Conservation (phyloP, 2,329 filamentous ascomycete species). For the Penicillium sp. region DNA sequence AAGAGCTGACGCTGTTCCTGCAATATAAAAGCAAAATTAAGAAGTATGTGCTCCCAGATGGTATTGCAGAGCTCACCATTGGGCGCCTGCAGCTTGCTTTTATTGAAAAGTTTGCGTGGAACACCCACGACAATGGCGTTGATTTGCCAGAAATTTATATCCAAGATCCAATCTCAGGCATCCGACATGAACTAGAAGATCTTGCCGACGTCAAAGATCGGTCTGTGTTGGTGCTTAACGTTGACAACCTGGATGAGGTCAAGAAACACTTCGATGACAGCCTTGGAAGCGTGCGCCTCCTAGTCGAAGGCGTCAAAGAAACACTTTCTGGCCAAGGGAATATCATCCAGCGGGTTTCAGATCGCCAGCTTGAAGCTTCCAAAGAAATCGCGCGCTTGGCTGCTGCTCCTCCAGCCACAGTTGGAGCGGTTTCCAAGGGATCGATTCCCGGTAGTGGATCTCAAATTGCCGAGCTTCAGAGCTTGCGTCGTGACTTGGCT, state of each 20-base stretch:
- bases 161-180: constrained; percentile 89
- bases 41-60: constrained; percentile 86
- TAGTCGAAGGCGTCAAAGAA: constrained; percentile 83
- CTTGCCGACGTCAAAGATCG: constrained; percentile 90
- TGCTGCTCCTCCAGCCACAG: constrained; percentile 45
- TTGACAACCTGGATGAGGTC: constrained; percentile 91
- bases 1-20: constrained; percentile 88
- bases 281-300: constrained; percentile 71
- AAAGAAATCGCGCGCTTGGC: constrained; percentile 76
- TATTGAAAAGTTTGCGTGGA: constrained; percentile 99
- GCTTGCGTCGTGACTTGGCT: constrained; percentile 80
- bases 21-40: constrained; percentile 98
- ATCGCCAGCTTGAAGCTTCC: constrained; percentile 83
- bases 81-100: constrained; percentile 90
- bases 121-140: constrained; percentile 87
- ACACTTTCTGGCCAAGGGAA: constrained; percentile 79
- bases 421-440: constrained; percentile 26
- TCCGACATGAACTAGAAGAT: constrained; percentile 96
- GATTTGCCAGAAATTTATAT: constrained; percentile 98
- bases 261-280: constrained; percentile 96
- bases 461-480: constrained; percentile 76
- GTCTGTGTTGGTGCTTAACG: constrained; percentile 89
- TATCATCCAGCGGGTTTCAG: constrained; percentile 81
- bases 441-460: constrained; percentile 49
- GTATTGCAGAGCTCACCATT: constrained; percentile 78